A percentile compares a stretch with the other conserved stretches of the same genome.
Evolutionary conservation across 2,329 filamentous ascomycete species (phyloP).

Genomic region (Rhexocercosporidium sp.): DNA sequence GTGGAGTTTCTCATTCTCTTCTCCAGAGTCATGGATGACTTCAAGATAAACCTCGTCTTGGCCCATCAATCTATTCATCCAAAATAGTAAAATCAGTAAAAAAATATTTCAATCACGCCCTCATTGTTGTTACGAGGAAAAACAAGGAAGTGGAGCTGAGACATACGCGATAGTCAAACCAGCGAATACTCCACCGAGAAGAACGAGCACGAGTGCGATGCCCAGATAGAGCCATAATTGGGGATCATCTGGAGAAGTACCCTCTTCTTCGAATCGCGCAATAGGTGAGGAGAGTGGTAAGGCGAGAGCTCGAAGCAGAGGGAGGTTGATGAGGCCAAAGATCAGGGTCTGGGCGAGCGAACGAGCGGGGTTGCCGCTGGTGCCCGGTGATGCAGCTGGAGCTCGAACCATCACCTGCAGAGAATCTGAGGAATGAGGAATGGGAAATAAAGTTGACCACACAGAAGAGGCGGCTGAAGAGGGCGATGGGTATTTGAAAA

Average conservation of each 20-base stretch:
- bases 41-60: slow-evolving; percentile 97
- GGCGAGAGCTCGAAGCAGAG: not conserved
- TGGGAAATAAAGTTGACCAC: no score
- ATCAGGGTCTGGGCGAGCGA: no score
- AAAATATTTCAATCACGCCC: not conserved
- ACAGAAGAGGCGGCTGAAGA: no score
- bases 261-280: not conserved
- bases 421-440: no score
- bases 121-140: not conserved
- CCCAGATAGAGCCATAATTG: slow-evolving; percentile 81
- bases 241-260: slow-evolving; percentile 58
- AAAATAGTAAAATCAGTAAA: not conserved
- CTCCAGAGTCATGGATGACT: slow-evolving; percentile 85
- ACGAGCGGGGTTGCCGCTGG: no score
- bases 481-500: no score
- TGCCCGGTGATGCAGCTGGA: not conserved
- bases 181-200: slow-evolving; percentile 91
- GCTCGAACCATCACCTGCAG: not conserved
- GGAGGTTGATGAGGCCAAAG: not conserved
- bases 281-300: not conserved
- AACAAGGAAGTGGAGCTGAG: not conserved
- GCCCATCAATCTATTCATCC: slow-evolving; percentile 45
- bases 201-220: slow-evolving; percentile 80
- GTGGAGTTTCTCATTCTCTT: slow-evolving; percentile 84
- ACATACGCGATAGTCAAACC: slow-evolving; percentile 86